These are phyloP conservation scores for Tetrapisispora phaffii DNA, from an alignment of 805 yeast species.

Conservation along the genomic window DNA sequence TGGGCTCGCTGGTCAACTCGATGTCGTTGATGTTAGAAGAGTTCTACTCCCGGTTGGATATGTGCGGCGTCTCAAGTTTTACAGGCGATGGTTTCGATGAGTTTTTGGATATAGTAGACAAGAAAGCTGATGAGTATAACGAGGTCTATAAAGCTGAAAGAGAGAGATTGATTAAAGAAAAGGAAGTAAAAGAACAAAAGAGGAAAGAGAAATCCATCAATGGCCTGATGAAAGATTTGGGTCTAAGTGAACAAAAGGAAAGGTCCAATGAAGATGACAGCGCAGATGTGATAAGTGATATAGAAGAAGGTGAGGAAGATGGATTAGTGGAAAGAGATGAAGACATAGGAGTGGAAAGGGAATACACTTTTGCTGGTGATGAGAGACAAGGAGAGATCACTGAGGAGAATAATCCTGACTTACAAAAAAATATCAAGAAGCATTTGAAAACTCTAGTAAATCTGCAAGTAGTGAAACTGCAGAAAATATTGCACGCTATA, in stretches of 20 bases:
- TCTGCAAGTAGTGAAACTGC: constrained; percentile 57
- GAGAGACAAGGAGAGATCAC: constrained; percentile 51
- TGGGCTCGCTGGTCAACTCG: constrained; percentile 87
- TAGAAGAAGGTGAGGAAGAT: constrained; percentile 36
- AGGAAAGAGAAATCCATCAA: constrained; percentile 63
- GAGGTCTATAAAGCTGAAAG: constrained; percentile 77
- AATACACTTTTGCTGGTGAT: constrained; percentile 62
- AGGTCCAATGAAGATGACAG: constrained; percentile 36
- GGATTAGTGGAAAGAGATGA: constrained; percentile 38
- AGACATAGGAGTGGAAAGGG: constrained; percentile 50
- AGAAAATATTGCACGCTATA: constrained; percentile 60
- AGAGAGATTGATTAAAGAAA: constrained; percentile 66
- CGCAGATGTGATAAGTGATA: constrained; percentile 42
- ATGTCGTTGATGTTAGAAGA: constrained; percentile 95
- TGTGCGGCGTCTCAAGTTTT: constrained; percentile 83
- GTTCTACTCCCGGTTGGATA: constrained; percentile 85
- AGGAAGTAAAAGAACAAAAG: constrained; percentile 63
- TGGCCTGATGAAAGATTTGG: constrained; percentile 78
- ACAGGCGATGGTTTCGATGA: constrained; percentile 95
- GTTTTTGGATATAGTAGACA: constrained; percentile 72
- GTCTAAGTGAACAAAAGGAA: constrained; percentile 34
- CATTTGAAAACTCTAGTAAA: constrained; percentile 55
- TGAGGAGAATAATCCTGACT: constrained; percentile 32
- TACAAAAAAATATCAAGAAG: constrained; percentile 63
- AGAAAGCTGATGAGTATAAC: constrained; percentile 79